Base-by-base conservation (phyloP, 495 filamentous ascomycete species). In the Usnea hakonensis region DNA sequence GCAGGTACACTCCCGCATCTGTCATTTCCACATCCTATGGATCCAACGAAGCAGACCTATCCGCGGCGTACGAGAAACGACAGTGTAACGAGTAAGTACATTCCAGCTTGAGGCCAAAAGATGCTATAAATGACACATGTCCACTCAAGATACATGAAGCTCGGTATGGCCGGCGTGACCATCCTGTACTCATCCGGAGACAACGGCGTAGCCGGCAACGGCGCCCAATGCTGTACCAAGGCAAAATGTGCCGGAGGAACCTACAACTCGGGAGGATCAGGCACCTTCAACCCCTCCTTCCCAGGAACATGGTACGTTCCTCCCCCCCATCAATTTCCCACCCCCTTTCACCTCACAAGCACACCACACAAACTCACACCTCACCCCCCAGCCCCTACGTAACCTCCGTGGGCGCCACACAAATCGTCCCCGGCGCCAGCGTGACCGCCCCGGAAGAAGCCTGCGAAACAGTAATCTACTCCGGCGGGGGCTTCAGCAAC, bases 401-500 rank as follows among this genome's bases (percentile, higher is more conserved):
- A 41, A 85, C 82, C 35, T 67, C 76, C 36, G 78, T 80, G 4
- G 81, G 81, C 17, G 78, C 73, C 8, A 82, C 81, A 17, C 68
- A 76, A 28, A 70, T 84, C 8, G 72, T 75, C 0, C 36, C 65
- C 9, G 71, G 70, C 8, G 77, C 75, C 41, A 65, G 60, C n/a
- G 67, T 76, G 41, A 70, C 67, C 23, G 69, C 69, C 28, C 70
- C 74, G 52, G 72, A 80, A 64, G 72, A 80, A 62, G 71, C 74
- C 61, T 66, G 79, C 68, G 67, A 76, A 56, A 64, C 70, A 35
- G 67, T 80, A 58, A 78, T 82, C 71, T 72, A 72, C 23, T 84
- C 80, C 10, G 85, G 85, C 30, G 85, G 87, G 37, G 86, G 86
- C 11, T 89, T 90, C 73, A 84, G 80, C 64, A 88, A 90, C 67